These are phyloP conservation scores for Ilyonectria mors-panacis DNA, from an alignment of 2,329 filamentous ascomycete genomes.

Conservation along the genomic window DNA sequence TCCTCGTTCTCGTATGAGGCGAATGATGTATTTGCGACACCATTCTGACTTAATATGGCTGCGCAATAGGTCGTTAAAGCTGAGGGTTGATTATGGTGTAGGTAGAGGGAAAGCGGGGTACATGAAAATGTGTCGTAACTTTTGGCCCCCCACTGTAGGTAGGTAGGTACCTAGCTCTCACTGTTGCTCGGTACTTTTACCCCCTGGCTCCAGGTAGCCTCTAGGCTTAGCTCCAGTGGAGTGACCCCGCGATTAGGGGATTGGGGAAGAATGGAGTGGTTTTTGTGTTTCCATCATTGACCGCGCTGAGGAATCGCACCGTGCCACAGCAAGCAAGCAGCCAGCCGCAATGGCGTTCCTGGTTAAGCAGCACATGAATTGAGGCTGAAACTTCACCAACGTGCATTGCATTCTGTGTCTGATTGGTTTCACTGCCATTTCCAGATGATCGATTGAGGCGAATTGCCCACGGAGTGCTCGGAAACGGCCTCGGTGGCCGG, in stretches of 20 bases:
- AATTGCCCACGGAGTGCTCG: neutral
- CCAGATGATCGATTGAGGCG: neutral
- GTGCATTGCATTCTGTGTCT: neutral
- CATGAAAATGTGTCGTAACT: too few species aligned
- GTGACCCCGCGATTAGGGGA: slow-evolving; percentile 22
- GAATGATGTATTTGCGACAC: too few species aligned
- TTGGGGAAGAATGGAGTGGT: slow-evolving; percentile 15
- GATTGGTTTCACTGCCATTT: neutral
- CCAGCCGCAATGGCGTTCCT: neutral
- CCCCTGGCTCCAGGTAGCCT: slow-evolving; percentile 3
- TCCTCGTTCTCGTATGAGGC: too few species aligned
- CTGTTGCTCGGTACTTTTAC: neutral
- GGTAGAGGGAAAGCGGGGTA: too few species aligned
- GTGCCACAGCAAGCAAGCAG: neutral
- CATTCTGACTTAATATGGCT: too few species aligned
- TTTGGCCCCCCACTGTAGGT: too few species aligned
- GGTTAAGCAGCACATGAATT: neutral
- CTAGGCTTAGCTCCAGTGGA: slow-evolving; percentile 10
- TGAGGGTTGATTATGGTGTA: too few species aligned
- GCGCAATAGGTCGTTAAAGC: too few species aligned
- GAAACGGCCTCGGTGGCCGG: slow-evolving; percentile 6
- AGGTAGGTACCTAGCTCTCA: neutral
- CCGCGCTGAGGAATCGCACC: neutral
- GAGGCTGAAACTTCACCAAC: neutral
- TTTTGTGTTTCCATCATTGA: slow-evolving; percentile 3